Base-by-base conservation (phyloP, 768 basidiomycete genomes). In the Kwoniella mangroviensis region DNA sequence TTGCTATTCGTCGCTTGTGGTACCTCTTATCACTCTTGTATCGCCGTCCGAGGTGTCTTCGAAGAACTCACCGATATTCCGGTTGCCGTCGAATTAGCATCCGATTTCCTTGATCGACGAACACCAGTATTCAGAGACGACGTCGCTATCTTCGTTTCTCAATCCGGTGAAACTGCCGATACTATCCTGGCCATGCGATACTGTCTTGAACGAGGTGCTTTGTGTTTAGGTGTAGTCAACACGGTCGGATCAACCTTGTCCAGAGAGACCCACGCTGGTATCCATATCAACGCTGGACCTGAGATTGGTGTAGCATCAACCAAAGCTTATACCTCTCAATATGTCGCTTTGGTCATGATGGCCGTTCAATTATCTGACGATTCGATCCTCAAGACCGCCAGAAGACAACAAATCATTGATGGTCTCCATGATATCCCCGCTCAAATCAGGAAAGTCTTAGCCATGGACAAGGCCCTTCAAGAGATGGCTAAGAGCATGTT, bases 81-180 rank as follows among this genome's bases (percentile, higher is more conserved):
- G 15, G 93, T 97, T 76, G 91, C 92, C 77, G 91, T 99, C 66
- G 97, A 99, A 85, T 87, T 98, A 61, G 97, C 97, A 15, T 94
- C 92, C 69, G 97, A 99, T 85, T 99, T 99, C 87, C 85, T 99
- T 80, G 97, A 99, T 85, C 89, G 97, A 83, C 96, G 95, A 87
- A 98, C 96, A 0, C 97, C 97, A 10, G 98, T 99, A 84, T 99
- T 98, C 91, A 88, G 97, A 79, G 97, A 99, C 83, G 97, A 99
- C 77, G 90, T 98, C 69, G 94, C 93, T 78, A 87, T 98, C 75
- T 97, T 98, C 86, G 87, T 99, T 73, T 94, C 92, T 72, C 97
- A 99, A 85, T 96, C 94, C 74, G 97, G 97, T 69, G 97, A 98
- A 86, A 99, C 97, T 0, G 97, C 97, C 49, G 97, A 99, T 82